Evolutionary conservation across 1,284 basidiomycete genomes (phyloP), one percentile per base, ranked within the genome.

Genomic region (Mycosarcoma mackinlayi): DNA sequence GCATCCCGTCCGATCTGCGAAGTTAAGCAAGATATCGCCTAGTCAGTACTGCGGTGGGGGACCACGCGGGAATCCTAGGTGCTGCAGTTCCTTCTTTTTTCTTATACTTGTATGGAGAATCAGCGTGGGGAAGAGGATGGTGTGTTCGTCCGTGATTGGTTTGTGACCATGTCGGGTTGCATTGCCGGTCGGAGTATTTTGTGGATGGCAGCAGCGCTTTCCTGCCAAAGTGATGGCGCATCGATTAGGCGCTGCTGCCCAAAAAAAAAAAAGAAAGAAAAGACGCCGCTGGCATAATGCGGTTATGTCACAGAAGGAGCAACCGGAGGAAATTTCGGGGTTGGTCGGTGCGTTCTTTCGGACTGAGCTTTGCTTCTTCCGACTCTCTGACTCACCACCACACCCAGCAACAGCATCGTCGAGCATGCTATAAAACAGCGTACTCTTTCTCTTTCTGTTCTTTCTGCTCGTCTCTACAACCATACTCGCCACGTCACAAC

Each of bases 1-100:
- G 87, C 88, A 89, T 89, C 88, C 88, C 87, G 88, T 89, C 88
- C 83, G 88, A 89, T 89, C 88, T 89, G 88, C 87, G 87, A 86
- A 89, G 88, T 89, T 88, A 90, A 90, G 86, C 88, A 86, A 86
- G 87, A 88, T 89, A 87, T 88, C 87, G 88, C 88, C 87, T 84
- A 89, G 88, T 89, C 88, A 90, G 89, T 90, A 90, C 88, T 88
- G 89, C 86, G 88, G 88, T 89, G 88, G 89, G 88, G 89, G 89
- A 89, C 89, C 89, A 90, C 87, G 86, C 86, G 88, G 88, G 88
- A 89, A 89, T 89, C 88, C 88, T 89, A 85, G 88, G 88, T 89
- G 88, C 87, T 87, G 88, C 88, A 88, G 88, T 88, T 88, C 86
- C 86, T 78, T 35, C 51, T 40, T 52, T 45, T 45, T 35, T 35